Evolutionary conservation across 2,329 filamentous ascomycete genomes (phyloP).

Genomic region (Endoconidiophora polonica): DNA sequence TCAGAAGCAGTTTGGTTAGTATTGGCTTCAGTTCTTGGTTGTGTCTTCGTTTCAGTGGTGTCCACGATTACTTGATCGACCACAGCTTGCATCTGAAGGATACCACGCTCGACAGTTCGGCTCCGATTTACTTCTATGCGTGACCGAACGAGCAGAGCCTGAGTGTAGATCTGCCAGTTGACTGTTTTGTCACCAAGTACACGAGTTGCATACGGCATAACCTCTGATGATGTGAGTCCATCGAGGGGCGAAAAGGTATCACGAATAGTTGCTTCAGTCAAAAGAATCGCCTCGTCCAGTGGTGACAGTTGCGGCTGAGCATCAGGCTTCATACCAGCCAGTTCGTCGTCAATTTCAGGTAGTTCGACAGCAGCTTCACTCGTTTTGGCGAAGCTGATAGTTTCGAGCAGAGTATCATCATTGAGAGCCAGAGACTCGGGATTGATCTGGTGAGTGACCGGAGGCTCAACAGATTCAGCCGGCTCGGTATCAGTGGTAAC

Average conservation of each 20-base stretch:
- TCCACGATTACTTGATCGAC: slow-evolving; percentile 92
- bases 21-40: slow-evolving; percentile 1
- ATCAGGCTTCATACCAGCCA: slow-evolving; percentile 54
- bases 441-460: slow-evolving; percentile 7
- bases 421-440: slow-evolving; percentile 66
- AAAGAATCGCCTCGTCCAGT: slow-evolving; percentile 76
- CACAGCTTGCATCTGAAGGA: slow-evolving; percentile 84
- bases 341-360: slow-evolving; percentile 41
- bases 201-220: slow-evolving; percentile 74
- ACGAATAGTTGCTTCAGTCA: slow-evolving; percentile 75
- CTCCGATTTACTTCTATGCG: slow-evolving; percentile 79
- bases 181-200: slow-evolving; percentile 78
- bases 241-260: slow-evolving; percentile 74
- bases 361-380: slow-evolving; percentile 21
- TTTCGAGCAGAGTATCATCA: slow-evolving; percentile 82
- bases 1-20: slow-evolving; percentile 23
- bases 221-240: slow-evolving; percentile 80
- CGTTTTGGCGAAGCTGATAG: slow-evolving; percentile 55
- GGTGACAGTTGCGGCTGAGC: slow-evolving; percentile 68
- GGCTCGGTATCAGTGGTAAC: slow-evolving; percentile 14
- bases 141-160: slow-evolving; percentile 76
- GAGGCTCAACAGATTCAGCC: slow-evolving; percentile 14
- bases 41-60: slow-evolving; percentile 31
- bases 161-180: slow-evolving; percentile 97
- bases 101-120: slow-evolving; percentile 72